A percentile compares a stretch with the other conserved stretches of the same genome.
phyloP scores from a whole-genome alignment of 345 rosid genomes.

The Syzygium grande region DNA sequence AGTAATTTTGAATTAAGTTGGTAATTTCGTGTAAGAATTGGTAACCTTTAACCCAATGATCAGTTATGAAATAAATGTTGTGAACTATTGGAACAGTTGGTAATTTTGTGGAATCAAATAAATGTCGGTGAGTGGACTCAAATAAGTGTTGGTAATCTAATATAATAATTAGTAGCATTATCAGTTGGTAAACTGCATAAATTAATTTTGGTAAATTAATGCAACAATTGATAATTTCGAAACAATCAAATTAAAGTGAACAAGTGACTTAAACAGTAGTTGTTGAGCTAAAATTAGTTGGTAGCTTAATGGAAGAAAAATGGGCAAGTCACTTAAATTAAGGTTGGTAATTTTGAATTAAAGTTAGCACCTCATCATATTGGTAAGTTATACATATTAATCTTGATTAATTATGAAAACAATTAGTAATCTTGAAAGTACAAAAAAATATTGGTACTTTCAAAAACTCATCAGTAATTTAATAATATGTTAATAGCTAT shows the following conservation, averaged over 20 bases:
- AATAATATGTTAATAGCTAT: background rate
- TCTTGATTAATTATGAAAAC: background rate
- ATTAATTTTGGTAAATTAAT: background rate
- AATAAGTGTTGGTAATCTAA: background rate
- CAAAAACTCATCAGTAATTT: background rate
- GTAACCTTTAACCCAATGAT: background rate
- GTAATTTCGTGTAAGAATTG: background rate
- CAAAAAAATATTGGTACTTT: background rate
- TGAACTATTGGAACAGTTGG: background rate
- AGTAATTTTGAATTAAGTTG: background rate
- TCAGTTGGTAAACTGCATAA: background rate
- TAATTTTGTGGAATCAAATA: no score
- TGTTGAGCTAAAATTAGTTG: background rate
- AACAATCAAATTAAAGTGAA: background rate
- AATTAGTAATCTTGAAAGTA: background rate
- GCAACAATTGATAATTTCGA: background rate
- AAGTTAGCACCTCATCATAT: background rate
- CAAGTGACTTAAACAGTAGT: background rate
- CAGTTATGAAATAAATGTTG: background rate
- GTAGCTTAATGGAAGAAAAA: no score
- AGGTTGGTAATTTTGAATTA: background rate
- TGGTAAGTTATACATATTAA: background rate
- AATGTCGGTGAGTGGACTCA: background rate
- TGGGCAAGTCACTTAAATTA: background rate
- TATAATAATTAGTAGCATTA: background rate